phyloP scores from a whole-genome alignment of 2,329 filamentous ascomycete genomes.

The Colletotrichum sp. region DNA sequence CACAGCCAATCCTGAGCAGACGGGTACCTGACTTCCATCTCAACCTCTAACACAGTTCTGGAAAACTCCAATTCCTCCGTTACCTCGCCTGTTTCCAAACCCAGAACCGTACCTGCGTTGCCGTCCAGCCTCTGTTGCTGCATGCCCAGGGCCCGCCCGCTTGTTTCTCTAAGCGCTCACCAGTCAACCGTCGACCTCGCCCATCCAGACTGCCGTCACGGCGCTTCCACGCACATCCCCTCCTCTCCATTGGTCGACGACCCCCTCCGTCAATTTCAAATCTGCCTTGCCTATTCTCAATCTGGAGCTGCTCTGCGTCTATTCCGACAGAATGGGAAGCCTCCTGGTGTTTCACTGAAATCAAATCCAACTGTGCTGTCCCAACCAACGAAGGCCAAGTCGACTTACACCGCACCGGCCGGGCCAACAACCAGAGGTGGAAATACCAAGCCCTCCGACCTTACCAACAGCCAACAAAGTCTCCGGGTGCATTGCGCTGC shows the following conservation, averaged over 20 bases:
- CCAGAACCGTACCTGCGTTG: conserved; percentile 11
- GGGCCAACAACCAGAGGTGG: conserved; percentile 2
- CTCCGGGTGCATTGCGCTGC: neutral
- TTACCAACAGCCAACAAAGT: neutral
- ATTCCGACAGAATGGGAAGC: conserved; percentile 28
- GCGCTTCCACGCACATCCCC: conserved; percentile 30
- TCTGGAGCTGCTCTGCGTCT: conserved; percentile 27
- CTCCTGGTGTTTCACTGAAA: conserved; percentile 20
- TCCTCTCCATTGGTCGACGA: conserved; percentile 29
- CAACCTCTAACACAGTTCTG: conserved; percentile 13
- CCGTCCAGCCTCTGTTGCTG: neutral
- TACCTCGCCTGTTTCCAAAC: conserved; percentile 10
- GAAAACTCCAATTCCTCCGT: conserved; percentile 14
- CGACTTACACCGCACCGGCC: conserved; percentile 9
- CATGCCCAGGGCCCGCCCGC: neutral
- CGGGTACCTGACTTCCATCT: conserved; percentile 11
- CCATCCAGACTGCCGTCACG: conserved; percentile 27
- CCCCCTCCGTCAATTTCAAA: conserved; percentile 27
- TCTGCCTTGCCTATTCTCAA: conserved; percentile 2
- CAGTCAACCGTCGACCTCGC: conserved; percentile 25
- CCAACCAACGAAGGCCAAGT: conserved; percentile 17
- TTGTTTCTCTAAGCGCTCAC: conserved; percentile 34
- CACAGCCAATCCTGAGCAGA: neutral
- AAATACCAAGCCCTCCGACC: neutral
- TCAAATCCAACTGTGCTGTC: conserved; percentile 2